Conservation (phyloP, 2,329 filamentous ascomycete species). For the Chrysosporium queenslandicum region DNA sequence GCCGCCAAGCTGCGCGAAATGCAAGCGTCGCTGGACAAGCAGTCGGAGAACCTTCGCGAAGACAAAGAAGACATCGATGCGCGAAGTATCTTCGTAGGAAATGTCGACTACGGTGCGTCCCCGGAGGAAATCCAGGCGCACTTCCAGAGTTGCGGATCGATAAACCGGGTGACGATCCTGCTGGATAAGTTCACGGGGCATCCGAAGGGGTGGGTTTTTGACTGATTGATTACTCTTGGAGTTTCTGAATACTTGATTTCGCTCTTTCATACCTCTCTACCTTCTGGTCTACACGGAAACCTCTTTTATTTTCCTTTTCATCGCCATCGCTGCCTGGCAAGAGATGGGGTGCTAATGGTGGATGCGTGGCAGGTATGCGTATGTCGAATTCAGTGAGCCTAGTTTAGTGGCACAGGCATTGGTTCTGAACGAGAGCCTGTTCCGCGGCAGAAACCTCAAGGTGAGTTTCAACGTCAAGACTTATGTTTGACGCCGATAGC, state of each 20-base stretch:
- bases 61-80: constrained; percentile 93
- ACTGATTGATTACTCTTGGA: constrained; percentile 9
- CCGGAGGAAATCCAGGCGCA: constrained; percentile 98
- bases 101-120: constrained; percentile 93
- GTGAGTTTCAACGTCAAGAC: too few relatives aligned
- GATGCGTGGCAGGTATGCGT: constrained; percentile 65
- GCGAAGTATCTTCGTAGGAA: constrained; percentile 94
- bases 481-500: too few relatives aligned
- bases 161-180: constrained; percentile 95
- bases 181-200: constrained; percentile 97
- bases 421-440: constrained; percentile 90
- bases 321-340: constrained; percentile 47
- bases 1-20: constrained; percentile 77
- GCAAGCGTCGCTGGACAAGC: constrained; percentile 76
- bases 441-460: constrained; percentile 92
- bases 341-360: constrained; percentile 37
- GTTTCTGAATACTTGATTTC: neutral
- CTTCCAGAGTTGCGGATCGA: constrained; percentile 92
- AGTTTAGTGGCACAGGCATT: constrained; percentile 85
- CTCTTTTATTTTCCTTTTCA: neutral
- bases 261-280: neutral
- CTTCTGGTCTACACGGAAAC: neutral
- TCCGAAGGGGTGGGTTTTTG: constrained; percentile 72
- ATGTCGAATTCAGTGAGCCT: constrained; percentile 95
- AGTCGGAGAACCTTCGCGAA: constrained; percentile 71